Evolutionary conservation across 768 basidiomycete species (phyloP).

Genomic region (Coprinopsis cinerea): DNA sequence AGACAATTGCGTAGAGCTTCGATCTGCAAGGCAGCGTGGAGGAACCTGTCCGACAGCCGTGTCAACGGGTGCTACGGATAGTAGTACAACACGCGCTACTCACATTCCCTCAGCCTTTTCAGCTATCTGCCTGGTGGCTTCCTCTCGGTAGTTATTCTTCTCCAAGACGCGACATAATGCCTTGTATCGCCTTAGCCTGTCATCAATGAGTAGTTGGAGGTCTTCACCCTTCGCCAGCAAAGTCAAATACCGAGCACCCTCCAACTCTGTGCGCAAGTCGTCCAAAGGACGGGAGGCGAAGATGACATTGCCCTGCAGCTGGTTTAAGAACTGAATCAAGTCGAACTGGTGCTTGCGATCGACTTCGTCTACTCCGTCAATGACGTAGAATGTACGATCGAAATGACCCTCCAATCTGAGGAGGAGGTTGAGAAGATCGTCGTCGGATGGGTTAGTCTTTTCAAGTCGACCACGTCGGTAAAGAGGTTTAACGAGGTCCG

Average conservation of each 20-base stretch:
- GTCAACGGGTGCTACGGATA: not conserved
- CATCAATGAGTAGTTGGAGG: not conserved
- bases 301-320: not conserved
- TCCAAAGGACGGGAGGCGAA: not conserved
- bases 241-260: not conserved
- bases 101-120: not conserved
- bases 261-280: not conserved
- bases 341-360: not conserved
- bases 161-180: not conserved
- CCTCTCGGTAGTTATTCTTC: not conserved
- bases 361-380: not conserved
- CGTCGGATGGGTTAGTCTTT: not conserved
- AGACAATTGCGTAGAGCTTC: not conserved
- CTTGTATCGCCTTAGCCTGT: not conserved
- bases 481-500: not conserved
- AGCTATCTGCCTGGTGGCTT: not conserved
- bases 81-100: not conserved
- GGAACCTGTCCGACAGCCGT: not conserved
- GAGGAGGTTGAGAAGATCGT: not conserved
- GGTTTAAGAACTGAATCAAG: not conserved
- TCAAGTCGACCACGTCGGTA: not conserved
- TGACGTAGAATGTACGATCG: not conserved
- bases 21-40: not conserved
- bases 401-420: not conserved
- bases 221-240: not conserved